phyloP scores from a whole-genome alignment of 371 early-diverging fungal genomes.

The Haplosporangium sp. region DNA sequence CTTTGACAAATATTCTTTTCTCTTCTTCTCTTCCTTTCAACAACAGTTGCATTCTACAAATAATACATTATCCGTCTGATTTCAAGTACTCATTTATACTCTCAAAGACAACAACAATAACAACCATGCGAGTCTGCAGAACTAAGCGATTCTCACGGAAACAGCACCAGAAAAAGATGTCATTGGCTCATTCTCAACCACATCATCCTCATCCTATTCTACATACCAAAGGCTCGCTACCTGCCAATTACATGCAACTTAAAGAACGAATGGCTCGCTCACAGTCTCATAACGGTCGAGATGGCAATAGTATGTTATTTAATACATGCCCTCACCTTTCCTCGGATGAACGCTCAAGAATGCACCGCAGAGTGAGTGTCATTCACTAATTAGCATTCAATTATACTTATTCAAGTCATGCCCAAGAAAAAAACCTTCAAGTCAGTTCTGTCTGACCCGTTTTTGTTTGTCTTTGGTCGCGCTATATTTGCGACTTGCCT shows the following conservation, averaged over 20 bases:
- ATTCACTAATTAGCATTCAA: neutral
- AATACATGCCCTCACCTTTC: neutral
- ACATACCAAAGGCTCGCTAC: slow-evolving; percentile 2
- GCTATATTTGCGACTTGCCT: neutral
- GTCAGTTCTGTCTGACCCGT: neutral
- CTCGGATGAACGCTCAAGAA: slow-evolving; percentile 6
- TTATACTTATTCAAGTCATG: neutral
- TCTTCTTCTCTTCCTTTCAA: neutral
- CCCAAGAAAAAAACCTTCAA: neutral
- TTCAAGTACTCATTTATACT: neutral
- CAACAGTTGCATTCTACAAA: neutral
- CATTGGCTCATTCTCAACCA: neutral
- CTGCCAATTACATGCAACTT: slow-evolving; percentile 20
- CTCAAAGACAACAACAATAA: neutral
- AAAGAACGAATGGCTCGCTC: slow-evolving; percentile 35
- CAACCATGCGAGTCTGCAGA: slow-evolving; percentile 27
- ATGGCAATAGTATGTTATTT: neutral
- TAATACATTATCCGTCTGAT: neutral
- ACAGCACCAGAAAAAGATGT: neutral
- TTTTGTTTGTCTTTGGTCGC: neutral
- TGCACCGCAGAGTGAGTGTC: slow-evolving; percentile 4
- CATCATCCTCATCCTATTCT: slow-evolving; percentile 3
- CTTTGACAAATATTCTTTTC: neutral
- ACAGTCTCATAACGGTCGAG: neutral
- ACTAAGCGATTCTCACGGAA: neutral